Base-by-base conservation (phyloP, 352 stramenopile species). In the Pythium monospermum region DNA sequence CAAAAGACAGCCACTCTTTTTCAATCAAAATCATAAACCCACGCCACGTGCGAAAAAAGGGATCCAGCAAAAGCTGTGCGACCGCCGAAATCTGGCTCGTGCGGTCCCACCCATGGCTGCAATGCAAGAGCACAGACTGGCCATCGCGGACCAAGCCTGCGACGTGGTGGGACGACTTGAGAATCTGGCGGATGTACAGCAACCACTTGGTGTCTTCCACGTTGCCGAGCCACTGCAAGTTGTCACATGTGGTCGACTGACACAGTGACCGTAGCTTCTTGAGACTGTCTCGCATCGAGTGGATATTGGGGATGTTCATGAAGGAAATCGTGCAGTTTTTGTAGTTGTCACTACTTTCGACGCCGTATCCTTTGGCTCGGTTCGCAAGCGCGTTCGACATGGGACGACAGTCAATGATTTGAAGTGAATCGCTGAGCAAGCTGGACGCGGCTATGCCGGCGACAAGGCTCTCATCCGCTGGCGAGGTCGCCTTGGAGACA, bases 271-370 rank as follows among this genome's bases (percentile, higher is more conserved):
- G 76, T 16, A 91, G 53, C 39, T 79, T 89, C 65, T 87, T 90
- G 64, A 91, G 80, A 28, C 75, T 92, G 65, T 98, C 92, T 31
- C 97, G 90, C 73, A 99, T 98, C 13, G 88, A 93, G 68, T 99
- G 96, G 53, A 99, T 99, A 64, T 99, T 99, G 12, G 87, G 89
- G 61, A 99, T 98, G 53, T 98, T 97, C 83, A 98, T 97, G 77
- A 99, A 99, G 25, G 88, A 87, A n/a, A 99, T 71, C 0, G 81
- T 91, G 30, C 80, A 87, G 45, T 93, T 93, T 40, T 91, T 87
- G 74, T 99, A 99, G 69, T 98, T 94, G 33, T 96, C 92, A 0
- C 84, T 91, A 68, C 96, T 98, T 65, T 99, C 96, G 45, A 97
- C 95, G 30, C 95, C 93, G 69, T 96, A 98, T 51, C 95, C 85